Base-by-base conservation (phyloP, 345 rosid genomes). In the Adansonia digitata region DNA sequence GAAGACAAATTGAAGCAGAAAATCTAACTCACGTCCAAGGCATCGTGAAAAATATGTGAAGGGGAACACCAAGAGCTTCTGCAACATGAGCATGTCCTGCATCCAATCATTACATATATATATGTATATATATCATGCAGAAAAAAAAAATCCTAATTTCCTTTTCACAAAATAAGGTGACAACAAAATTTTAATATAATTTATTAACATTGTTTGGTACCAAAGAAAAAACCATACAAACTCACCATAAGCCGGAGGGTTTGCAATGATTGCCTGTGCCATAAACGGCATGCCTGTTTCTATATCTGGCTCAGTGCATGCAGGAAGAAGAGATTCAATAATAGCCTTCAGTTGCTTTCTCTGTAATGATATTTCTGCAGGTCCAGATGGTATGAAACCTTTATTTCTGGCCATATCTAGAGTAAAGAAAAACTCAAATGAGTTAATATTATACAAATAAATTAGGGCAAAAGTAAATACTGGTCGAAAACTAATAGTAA, bases 1-100 rank as follows among this genome's bases (percentile, higher is more conserved):
- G 39, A 57, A 9, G 40, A 14, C 48, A 37, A 74, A 74, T 6
- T 4, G 22, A 63, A 51, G 34, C 1, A 1, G 14, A 22, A 74
- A 26, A 63, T 5, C 29, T 35, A 74, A 64, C 71, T 95, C 84
- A 95, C 99, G 98, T 95, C 99, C 99, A 95, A 46, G 99, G 99
- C 99, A 95, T 95, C 53, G 99, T 95, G 91, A 95, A 95, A 84
- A 90, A 93, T n/a, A 95, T 95, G 81, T 95, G 99, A 75, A 95
- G 87, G 52, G 98, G 99, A 70, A 91, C 91, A 74, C 93, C 89
- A 76, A 95, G 99, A 83, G 99, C 94, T 85, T 95, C 99, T 55
- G 99, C 98, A 75, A 95, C 94, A 81, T 95, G 99, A 10, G 89
- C 87, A 83, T 95, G 98, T 81, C 99, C 99, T 95, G 88, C 79